Evolutionary conservation across 2,329 filamentous ascomycete genomes (phyloP).

Genomic region (Chaetothyriales sp.): DNA sequence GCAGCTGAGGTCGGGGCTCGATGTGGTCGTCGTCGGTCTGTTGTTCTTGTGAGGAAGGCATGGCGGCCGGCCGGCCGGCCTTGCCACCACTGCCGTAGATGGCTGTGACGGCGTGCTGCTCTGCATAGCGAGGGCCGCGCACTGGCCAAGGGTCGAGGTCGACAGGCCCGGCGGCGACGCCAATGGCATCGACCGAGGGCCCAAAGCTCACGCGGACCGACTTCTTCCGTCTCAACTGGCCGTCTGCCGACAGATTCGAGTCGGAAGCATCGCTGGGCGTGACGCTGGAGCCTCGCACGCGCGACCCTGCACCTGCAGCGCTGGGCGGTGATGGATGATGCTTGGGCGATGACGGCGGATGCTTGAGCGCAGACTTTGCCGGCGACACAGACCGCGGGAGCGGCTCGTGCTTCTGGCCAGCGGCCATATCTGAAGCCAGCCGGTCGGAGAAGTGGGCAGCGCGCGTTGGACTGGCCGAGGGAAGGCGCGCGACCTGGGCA

Average conservation of each 20-base stretch:
- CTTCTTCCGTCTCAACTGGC: conserved; percentile 37
- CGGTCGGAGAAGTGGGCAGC: conserved; percentile 44
- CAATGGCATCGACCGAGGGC: conserved; percentile 39
- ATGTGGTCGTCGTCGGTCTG: conserved; percentile 29
- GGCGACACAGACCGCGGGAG: conserved; percentile 47
- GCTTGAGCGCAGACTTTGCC: conserved; percentile 49
- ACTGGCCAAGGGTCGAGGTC: conserved; percentile 23
- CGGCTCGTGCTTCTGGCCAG: conserved; percentile 42
- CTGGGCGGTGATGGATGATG: conserved; percentile 27
- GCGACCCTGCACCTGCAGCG: neutral
- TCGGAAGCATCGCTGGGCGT: conserved; percentile 44
- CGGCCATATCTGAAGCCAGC: conserved; percentile 34
- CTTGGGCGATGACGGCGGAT: conserved; percentile 43
- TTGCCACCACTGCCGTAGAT: conserved; percentile 24
- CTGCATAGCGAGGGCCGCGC: conserved; percentile 15
- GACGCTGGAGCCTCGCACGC: conserved; percentile 13
- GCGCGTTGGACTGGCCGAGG: conserved; percentile 39
- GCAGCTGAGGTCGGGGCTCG: conserved; percentile 45
- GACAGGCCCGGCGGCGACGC: conserved; percentile 27
- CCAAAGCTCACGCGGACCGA: conserved; percentile 55
- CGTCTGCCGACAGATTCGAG: conserved; percentile 36
- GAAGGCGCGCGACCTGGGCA: conserved; percentile 17
- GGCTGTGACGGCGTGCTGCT: neutral
- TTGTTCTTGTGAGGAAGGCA: conserved; percentile 18
- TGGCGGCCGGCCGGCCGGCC: conserved; percentile 17